phyloP scores from a whole-genome alignment of 164 flowering plant species.

The Magnolia officinalis region DNA sequence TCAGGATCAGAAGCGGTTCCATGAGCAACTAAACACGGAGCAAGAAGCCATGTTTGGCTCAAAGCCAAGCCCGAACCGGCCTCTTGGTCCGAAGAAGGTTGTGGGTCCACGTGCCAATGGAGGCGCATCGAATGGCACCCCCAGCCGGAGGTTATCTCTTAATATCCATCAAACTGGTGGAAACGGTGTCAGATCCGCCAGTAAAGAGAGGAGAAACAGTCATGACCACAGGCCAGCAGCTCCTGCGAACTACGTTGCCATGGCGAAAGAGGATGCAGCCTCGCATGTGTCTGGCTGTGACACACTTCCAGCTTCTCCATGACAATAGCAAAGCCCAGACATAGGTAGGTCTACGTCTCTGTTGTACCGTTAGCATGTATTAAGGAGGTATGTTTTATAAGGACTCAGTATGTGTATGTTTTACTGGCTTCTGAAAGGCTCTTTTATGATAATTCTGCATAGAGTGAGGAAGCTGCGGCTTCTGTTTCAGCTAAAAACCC shows the following conservation, averaged over 20 bases:
- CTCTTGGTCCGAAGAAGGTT: slow-evolving; percentile 61
- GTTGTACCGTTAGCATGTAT: background rate
- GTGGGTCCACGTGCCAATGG: slow-evolving; percentile 79
- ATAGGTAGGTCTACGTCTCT: background rate
- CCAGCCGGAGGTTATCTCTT: slow-evolving; percentile 73
- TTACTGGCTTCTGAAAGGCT: background rate
- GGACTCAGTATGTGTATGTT: background rate
- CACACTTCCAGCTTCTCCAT: slow-evolving; percentile 59
- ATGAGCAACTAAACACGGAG: slow-evolving; percentile 75
- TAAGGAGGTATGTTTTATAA: background rate
- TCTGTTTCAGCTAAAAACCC: background rate
- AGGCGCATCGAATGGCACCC: slow-evolving; percentile 59
- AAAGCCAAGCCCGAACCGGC: slow-evolving; percentile 77
- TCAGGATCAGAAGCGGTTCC: slow-evolving; percentile 85
- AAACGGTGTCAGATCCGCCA: slow-evolving; percentile 46
- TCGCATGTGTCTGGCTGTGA: slow-evolving; percentile 67
- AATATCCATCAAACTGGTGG: slow-evolving; percentile 17
- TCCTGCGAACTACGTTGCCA: slow-evolving; percentile 72
- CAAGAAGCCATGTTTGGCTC: slow-evolving; percentile 73
- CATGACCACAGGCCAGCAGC: slow-evolving; percentile 43
- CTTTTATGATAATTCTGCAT: background rate
- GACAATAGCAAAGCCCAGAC: slow-evolving; percentile 4
- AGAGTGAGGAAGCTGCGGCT: background rate
- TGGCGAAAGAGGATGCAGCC: slow-evolving; percentile 76
- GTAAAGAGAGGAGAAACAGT: slow-evolving; percentile 66